Conservation (phyloP, 805 yeast genomes). For the Metschnikowia vanudenii region DNA sequence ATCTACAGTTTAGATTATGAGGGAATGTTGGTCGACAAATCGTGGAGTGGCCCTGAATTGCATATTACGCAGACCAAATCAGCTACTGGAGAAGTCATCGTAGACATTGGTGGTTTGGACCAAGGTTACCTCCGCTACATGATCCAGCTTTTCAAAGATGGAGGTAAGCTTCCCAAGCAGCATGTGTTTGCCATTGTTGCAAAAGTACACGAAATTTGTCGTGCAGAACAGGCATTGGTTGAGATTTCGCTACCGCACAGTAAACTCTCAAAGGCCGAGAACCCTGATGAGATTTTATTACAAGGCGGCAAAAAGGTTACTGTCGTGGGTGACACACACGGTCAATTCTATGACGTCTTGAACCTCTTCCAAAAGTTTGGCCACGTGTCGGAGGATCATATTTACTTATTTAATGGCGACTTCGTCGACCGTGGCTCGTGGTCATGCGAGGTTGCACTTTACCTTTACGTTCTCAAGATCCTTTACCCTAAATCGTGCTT, state of each 20-base stretch:
- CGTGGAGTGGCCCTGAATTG: conserved; percentile 60
- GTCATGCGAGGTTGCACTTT: conserved; percentile 94
- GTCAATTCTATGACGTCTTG: conserved; percentile 88
- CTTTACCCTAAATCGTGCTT: conserved; percentile 67
- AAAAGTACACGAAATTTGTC: conserved; percentile 63
- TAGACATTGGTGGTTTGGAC: conserved; percentile 42
- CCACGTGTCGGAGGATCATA: conserved; percentile 60
- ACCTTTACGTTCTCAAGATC: conserved; percentile 73
- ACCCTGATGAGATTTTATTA: conserved; percentile 26
- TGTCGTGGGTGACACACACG: conserved; percentile 97
- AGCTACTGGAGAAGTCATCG: conserved; percentile 20
- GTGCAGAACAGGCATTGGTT: conserved; percentile 67
- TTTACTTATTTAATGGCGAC: conserved; percentile 91
- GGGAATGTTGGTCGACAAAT: conserved; percentile 48
- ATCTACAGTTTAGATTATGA: conserved; percentile 49
- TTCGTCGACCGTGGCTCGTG: conserved; percentile 98
- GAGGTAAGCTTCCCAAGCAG: conserved; percentile 72
- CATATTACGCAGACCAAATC: conserved; percentile 35
- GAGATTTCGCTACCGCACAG: conserved; percentile 54
- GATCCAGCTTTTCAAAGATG: conserved; percentile 70
- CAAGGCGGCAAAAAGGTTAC: conserved; percentile 53
- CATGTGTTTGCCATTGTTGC: conserved; percentile 81
- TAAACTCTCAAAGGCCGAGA: conserved; percentile 14
- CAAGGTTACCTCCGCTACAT: conserved; percentile 59
- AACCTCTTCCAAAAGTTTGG: conserved; percentile 79